Percentiles rank a stretch among this genome's conserved stretches.
Evolutionary conservation across 768 basidiomycete genomes (phyloP).

Genomic region (Panaeolus papilionaceus): DNA sequence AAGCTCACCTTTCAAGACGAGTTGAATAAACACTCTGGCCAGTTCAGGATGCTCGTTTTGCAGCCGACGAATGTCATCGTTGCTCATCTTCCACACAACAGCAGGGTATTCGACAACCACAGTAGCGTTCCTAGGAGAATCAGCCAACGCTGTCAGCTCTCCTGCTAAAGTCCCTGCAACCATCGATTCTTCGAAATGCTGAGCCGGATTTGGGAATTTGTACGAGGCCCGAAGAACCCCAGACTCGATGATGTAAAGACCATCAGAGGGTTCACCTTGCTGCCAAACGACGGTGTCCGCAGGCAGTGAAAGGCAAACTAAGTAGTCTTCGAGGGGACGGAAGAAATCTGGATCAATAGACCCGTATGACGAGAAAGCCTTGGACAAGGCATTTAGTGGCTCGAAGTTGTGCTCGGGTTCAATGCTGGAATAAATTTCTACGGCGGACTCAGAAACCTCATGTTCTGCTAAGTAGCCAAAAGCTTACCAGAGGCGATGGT

Average conservation of each 20-base stretch:
- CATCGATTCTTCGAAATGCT: constrained; percentile 86
- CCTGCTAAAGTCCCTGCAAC: constrained; percentile 93
- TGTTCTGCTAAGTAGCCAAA: not conserved
- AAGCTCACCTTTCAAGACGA: constrained; percentile 75
- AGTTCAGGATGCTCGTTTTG: constrained; percentile 72
- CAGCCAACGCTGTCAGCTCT: constrained; percentile 85
- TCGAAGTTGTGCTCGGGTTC: constrained; percentile 50
- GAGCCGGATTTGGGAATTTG: constrained; percentile 71
- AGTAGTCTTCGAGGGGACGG: constrained; percentile 69
- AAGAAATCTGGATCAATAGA: constrained; percentile 62
- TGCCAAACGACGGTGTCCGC: constrained; percentile 74
- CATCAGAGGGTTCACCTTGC: constrained; percentile 79
- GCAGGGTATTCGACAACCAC: constrained; percentile 80
- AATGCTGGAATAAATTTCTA: constrained; percentile 37
- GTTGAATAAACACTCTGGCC: constrained; percentile 66
- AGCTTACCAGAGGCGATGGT: constrained; percentile 65
- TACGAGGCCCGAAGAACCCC: constrained; percentile 89
- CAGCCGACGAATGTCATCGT: constrained; percentile 60
- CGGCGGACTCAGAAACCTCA: not conserved
- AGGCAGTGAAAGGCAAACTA: constrained; percentile 64
- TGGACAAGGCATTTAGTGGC: constrained; percentile 77
- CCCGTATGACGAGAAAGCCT: constrained; percentile 81
- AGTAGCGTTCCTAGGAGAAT: constrained; percentile 82
- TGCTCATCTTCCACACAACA: constrained; percentile 82
- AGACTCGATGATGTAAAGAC: constrained; percentile 87